These are phyloP conservation scores for Aplosporella prunicola DNA, from an alignment of 2,329 filamentous ascomycete species.

Conservation along the genomic window DNA sequence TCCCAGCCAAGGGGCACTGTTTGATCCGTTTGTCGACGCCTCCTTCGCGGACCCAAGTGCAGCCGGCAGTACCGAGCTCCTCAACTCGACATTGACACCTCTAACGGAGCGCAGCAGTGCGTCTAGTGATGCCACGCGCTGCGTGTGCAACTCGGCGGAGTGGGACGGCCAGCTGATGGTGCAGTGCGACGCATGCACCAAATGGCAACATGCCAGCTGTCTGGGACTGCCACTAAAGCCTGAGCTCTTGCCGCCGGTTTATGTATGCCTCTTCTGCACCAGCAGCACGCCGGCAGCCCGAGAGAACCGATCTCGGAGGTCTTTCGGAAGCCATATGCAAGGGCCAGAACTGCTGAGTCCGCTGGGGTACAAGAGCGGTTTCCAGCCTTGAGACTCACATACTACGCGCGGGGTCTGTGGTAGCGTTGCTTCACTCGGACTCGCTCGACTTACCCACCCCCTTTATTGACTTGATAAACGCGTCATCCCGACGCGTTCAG, in stretches of 20 bases:
- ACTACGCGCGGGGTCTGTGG: too few relatives aligned
- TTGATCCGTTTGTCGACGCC: constrained; percentile 29
- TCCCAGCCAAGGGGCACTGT: constrained; percentile 8
- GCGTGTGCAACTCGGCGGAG: constrained; percentile 47
- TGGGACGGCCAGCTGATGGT: constrained; percentile 49
- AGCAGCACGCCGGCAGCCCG: constrained; percentile 25
- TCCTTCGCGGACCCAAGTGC: constrained; percentile 34
- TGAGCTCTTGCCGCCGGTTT: constrained; percentile 34
- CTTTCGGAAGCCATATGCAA: neutral
- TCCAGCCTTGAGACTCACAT: too few relatives aligned
- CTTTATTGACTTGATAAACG: too few relatives aligned
- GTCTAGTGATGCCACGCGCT: constrained; percentile 44
- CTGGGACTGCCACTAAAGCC: constrained; percentile 40
- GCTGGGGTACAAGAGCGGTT: constrained; percentile 6
- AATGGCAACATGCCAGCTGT: constrained; percentile 52
- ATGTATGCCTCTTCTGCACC: constrained; percentile 32
- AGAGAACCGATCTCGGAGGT: constrained; percentile 24
- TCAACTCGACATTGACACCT: constrained; percentile 36
- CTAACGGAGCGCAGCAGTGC: constrained; percentile 45
- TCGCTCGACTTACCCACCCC: too few relatives aligned
- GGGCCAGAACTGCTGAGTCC: too few relatives aligned
- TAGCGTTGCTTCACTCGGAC: too few relatives aligned
- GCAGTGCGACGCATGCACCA: constrained; percentile 54
- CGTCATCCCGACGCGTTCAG: too few relatives aligned
- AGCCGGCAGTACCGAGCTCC: too few relatives aligned